A percentile compares a stretch with the other conserved stretches of the same genome.
Evolutionary conservation across 2,329 filamentous ascomycete species (phyloP).

Genomic region (Penicillium sp.): DNA sequence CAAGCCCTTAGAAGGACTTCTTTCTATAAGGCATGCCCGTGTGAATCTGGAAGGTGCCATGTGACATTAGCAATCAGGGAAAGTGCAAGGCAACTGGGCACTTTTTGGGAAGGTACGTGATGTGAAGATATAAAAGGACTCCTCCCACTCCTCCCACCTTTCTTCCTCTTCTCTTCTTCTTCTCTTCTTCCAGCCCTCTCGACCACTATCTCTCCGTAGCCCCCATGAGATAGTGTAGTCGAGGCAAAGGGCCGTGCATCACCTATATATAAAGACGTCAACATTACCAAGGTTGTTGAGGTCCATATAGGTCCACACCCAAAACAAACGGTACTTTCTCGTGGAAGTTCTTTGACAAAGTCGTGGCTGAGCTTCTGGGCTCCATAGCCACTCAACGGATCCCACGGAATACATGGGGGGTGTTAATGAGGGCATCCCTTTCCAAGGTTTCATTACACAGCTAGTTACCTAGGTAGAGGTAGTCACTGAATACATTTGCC

Average conservation of each 20-base stretch:
- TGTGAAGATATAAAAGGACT: background rate
- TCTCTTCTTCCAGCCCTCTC: background rate
- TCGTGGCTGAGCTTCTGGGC: background rate
- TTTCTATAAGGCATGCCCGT: too few species aligned
- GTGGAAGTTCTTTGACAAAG: background rate
- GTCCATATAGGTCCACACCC: background rate
- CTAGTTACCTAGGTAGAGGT: background rate
- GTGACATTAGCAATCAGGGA: too few species aligned
- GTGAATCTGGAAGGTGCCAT: too few species aligned
- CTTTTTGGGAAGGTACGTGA: background rate
- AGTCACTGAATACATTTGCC: background rate
- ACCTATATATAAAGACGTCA: background rate
- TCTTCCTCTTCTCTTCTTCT: background rate
- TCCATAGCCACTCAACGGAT: background rate
- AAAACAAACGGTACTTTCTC: background rate
- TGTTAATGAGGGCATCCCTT: background rate
- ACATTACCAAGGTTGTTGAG: background rate
- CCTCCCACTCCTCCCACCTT: background rate
- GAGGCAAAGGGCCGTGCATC: background rate
- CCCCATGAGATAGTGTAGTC: background rate
- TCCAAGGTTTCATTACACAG: too few species aligned
- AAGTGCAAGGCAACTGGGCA: too few species aligned
- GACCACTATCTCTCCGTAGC: background rate
- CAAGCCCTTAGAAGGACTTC: too few species aligned
- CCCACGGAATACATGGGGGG: background rate